These are phyloP conservation scores for Coemansia sp. DNA, from an alignment of 192 early-diverging fungal genomes.

Conservation along the genomic window DNA sequence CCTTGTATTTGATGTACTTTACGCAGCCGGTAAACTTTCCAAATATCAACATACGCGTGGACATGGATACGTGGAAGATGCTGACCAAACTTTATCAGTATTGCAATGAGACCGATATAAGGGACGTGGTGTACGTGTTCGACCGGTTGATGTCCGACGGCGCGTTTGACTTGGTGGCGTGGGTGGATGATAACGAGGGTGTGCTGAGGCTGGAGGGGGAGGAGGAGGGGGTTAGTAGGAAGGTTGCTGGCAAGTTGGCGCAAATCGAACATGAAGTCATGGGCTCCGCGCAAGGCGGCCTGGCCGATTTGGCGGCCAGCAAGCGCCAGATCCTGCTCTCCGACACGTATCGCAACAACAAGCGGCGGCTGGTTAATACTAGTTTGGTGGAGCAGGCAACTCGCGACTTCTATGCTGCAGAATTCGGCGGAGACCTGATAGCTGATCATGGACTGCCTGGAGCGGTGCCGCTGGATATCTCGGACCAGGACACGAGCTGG, in stretches of 20 bases:
- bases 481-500: slow-evolving; percentile 48
- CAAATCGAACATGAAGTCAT: slow-evolving; percentile 54
- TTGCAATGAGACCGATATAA: slow-evolving; percentile 43
- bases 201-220: slow-evolving; percentile 45
- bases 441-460: slow-evolving; percentile 29
- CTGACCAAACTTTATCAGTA: slow-evolving; percentile 51
- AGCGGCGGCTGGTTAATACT: slow-evolving; percentile 42
- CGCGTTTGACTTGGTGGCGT: slow-evolving; percentile 56
- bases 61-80: slow-evolving; percentile 51
- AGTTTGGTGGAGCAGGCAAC: slow-evolving; percentile 39
- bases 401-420: slow-evolving; percentile 37
- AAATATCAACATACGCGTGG: slow-evolving; percentile 52
- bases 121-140: slow-evolving; percentile 51
- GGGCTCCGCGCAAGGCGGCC: slow-evolving; percentile 42
- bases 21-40: slow-evolving; percentile 59
- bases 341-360: slow-evolving; percentile 37
- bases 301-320: slow-evolving; percentile 42
- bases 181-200: slow-evolving; percentile 52
- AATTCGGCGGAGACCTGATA: slow-evolving; percentile 30
- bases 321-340: slow-evolving; percentile 40
- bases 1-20: slow-evolving; percentile 59
- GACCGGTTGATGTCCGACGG: slow-evolving; percentile 43
- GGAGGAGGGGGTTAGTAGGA: slow-evolving; percentile 32
- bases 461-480: slow-evolving; percentile 50
- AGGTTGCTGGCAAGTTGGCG: slow-evolving; percentile 26